Conservation (phyloP, 208 protist species). For the Trypanosoma vivax region DNA sequence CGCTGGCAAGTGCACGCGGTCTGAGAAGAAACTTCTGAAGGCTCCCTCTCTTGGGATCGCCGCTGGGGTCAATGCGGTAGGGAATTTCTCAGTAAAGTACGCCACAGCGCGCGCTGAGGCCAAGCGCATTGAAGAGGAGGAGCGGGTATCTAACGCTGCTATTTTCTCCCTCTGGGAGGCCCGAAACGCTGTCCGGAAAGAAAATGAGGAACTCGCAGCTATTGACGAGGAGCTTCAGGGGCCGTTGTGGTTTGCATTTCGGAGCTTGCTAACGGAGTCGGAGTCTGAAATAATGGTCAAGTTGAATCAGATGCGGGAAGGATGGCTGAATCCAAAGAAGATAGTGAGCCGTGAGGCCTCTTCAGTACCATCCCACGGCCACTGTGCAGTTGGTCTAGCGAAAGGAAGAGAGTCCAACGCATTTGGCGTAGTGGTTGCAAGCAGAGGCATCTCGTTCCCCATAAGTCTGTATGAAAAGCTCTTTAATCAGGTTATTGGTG, state of each 20-base stretch:
- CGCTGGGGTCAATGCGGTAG: conserved; percentile 17
- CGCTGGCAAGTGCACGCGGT: background rate
- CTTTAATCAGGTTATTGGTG: conserved; percentile 11
- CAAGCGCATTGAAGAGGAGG: conserved; percentile 3
- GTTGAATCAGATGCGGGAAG: conserved; percentile 13
- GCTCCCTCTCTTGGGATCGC: conserved; percentile 17
- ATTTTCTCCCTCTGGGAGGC: conserved; percentile 58
- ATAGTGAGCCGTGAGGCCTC: too few relatives aligned
- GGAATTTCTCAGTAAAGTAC: conserved; percentile 4
- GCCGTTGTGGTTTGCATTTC: conserved; percentile 33
- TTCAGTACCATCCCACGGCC: too few relatives aligned
- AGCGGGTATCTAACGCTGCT: conserved; percentile 10
- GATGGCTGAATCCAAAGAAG: too few relatives aligned
- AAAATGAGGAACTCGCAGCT: conserved; percentile 14
- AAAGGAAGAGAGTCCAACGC: background rate
- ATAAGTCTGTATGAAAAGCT: conserved; percentile 18
- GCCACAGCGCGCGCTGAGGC: conserved; percentile 4
- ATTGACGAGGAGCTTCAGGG: conserved; percentile 27
- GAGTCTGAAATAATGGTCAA: conserved; percentile 40
- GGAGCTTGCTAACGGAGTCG: conserved; percentile 38
- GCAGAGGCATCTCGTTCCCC: conserved; percentile 19
- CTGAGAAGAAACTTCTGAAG: conserved; percentile 12
- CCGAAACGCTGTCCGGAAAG: conserved; percentile 32
- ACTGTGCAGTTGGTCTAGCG: background rate
- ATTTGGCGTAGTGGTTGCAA: background rate